These are phyloP conservation scores for Sclerotinia borealis DNA, from an alignment of 2,329 filamentous ascomycete species.

Conservation along the genomic window DNA sequence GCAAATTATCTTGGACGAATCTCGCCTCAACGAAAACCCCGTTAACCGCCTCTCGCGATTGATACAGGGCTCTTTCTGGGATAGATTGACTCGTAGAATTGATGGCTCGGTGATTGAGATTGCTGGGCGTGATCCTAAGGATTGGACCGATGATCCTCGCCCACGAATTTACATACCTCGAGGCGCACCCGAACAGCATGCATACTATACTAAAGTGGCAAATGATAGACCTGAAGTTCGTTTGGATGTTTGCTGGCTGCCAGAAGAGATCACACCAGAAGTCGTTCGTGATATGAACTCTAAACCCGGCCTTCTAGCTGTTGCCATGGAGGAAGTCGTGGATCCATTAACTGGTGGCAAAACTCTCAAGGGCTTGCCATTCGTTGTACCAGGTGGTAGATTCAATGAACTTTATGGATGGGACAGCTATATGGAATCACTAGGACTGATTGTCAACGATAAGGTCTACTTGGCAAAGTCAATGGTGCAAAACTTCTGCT, in stretches of 20 bases:
- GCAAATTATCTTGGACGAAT: conserved; percentile 86
- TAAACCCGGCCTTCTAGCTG: conserved; percentile 81
- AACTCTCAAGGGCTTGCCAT: conserved; percentile 74
- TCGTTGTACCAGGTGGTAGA: conserved; percentile 92
- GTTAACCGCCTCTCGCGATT: conserved; percentile 80
- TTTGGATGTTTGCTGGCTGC: conserved; percentile 77
- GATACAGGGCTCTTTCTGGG: conserved; percentile 89
- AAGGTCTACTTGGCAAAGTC: conserved; percentile 81
- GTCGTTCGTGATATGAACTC: conserved; percentile 77
- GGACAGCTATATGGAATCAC: conserved; percentile 98
- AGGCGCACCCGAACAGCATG: conserved; percentile 79
- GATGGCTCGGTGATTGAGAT: conserved; percentile 82
- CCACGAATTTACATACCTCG: conserved; percentile 87
- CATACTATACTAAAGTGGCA: conserved; percentile 82
- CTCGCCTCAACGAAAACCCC: conserved; percentile 88
- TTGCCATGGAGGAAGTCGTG: conserved; percentile 74
- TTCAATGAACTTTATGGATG: conserved; percentile 99
- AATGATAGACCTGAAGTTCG: conserved; percentile 73
- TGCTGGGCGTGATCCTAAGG: conserved; percentile 85
- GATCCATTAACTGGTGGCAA: conserved; percentile 63
- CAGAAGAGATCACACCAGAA: conserved; percentile 70
- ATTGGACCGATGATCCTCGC: conserved; percentile 85
- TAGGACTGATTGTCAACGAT: conserved; percentile 81
- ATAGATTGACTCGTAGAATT: conserved; percentile 80
- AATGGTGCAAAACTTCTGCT: conserved; percentile 96